These are phyloP conservation scores for Aureobasidium subglaciale DNA, from an alignment of 2,329 filamentous ascomycete species.

Conservation along the genomic window DNA sequence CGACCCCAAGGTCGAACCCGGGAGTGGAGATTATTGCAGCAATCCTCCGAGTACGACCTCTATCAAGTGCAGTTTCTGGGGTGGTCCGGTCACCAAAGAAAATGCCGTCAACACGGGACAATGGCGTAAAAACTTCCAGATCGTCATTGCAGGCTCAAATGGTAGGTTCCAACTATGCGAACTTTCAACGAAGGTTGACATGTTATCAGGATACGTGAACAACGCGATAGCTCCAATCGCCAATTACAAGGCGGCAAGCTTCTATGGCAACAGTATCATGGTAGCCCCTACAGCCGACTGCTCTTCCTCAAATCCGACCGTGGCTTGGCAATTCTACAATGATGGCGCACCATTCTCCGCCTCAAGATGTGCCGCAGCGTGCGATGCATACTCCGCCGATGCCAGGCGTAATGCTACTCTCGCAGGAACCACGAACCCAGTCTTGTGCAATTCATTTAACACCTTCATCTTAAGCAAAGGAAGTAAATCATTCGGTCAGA, in stretches of 20 bases:
- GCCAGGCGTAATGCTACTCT: constrained; percentile 18
- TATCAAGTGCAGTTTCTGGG: constrained; percentile 19
- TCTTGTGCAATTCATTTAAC: constrained; percentile 27
- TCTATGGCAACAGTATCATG: constrained; percentile 27
- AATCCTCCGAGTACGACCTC: constrained; percentile 17
- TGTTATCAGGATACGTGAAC: constrained; percentile 18
- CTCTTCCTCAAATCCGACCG: constrained; percentile 21
- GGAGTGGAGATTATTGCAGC: constrained; percentile 15
- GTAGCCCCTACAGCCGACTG: constrained; percentile 24
- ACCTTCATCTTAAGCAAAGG: constrained; percentile 32
- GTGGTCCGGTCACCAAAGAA: constrained; percentile 13
- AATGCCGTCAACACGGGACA: constrained; percentile 18
- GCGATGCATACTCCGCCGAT: constrained; percentile 20
- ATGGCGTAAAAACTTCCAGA: constrained; percentile 23
- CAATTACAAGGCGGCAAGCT: constrained; percentile 21
- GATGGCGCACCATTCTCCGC: constrained; percentile 20
- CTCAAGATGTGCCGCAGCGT: constrained; percentile 21
- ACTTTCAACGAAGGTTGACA: too few species aligned
- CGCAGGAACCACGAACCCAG: constrained; percentile 14
- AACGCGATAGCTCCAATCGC: constrained; percentile 17
- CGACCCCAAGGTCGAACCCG: constrained; percentile 14
- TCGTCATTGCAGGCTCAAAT: constrained; percentile 28
- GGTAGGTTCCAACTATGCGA: constrained; percentile 20
- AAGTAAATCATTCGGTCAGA: constrained; percentile 20
- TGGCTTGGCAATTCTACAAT: background rate